phyloP scores from a whole-genome alignment of 1,284 basidiomycete species.

The Schizopora paradoxa region DNA sequence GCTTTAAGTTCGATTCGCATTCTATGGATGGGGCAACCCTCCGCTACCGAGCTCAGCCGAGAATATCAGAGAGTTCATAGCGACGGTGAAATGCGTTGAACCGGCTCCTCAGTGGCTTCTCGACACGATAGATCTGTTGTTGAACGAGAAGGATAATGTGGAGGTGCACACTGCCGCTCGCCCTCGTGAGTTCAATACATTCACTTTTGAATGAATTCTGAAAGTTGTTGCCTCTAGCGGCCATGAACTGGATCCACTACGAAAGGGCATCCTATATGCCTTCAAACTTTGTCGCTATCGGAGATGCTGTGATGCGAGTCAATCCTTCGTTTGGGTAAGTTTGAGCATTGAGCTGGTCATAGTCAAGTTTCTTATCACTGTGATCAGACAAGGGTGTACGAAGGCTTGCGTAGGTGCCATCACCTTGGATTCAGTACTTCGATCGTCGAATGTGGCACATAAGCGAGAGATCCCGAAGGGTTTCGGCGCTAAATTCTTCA shows the following conservation, averaged over 20 bases:
- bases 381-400: slow-evolving; percentile 16
- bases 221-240: slow-evolving; percentile 5
- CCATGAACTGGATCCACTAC: slow-evolving; percentile 16
- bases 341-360: not conserved
- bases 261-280: slow-evolving; percentile 14
- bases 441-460: slow-evolving; percentile 2
- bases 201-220: not conserved
- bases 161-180: not conserved
- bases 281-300: slow-evolving; percentile 18
- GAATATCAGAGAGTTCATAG: not conserved
- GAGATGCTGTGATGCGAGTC: slow-evolving; percentile 18
- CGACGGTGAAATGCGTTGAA: no score
- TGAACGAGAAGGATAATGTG: not conserved
- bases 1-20: slow-evolving; percentile 1
- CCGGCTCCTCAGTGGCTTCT: not conserved
- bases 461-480: not conserved
- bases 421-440: slow-evolving; percentile 16
- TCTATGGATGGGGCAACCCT: slow-evolving; percentile 5
- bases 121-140: not conserved
- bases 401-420: slow-evolving; percentile 14
- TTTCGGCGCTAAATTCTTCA: slow-evolving; percentile 11
- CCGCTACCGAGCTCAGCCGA: not conserved
- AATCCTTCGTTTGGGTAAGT: slow-evolving; percentile 18
- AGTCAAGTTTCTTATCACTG: not conserved
- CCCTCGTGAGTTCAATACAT: not conserved